phyloP scores from a whole-genome alignment of 2,329 filamentous ascomycete species.

The Fusarium sp. region DNA sequence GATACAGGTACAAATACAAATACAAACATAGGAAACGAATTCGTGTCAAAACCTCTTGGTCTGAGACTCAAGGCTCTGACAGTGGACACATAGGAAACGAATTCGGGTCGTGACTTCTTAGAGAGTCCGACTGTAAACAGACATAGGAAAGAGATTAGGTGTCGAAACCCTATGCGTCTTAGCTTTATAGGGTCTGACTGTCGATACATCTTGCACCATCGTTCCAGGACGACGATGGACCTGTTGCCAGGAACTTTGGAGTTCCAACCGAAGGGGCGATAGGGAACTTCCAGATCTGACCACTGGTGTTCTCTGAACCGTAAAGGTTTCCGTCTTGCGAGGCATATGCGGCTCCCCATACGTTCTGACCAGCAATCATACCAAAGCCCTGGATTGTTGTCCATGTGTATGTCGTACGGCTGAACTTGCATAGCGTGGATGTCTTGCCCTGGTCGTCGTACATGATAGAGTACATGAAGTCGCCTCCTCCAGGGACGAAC shows the following conservation, averaged over 20 bases:
- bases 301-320: constrained; percentile 29
- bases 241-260: constrained; percentile 17
- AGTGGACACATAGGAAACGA: constrained; percentile 13
- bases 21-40: constrained; percentile 16
- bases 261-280: constrained; percentile 20
- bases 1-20: not conserved
- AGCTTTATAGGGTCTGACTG: constrained; percentile 14
- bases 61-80: not conserved
- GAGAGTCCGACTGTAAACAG: constrained; percentile 1
- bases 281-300: constrained; percentile 35
- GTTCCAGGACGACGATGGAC: constrained; percentile 25
- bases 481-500: constrained; percentile 39
- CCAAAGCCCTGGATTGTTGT: constrained; percentile 14
- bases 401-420: constrained; percentile 32
- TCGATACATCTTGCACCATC: constrained; percentile 37
- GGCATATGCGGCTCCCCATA: constrained; percentile 37
- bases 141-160: constrained; percentile 15
- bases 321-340: constrained; percentile 34
- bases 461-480: constrained; percentile 35
- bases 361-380: constrained; percentile 13
- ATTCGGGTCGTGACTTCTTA: not conserved
- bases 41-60: not conserved
- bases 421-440: constrained; percentile 33
- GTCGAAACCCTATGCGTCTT: not conserved
- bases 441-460: not conserved